A percentile compares a stretch with the other conserved stretches of the same genome.
Evolutionary conservation across 345 rosid genomes (phyloP).

Genomic region (Carallia pectinifolia): DNA sequence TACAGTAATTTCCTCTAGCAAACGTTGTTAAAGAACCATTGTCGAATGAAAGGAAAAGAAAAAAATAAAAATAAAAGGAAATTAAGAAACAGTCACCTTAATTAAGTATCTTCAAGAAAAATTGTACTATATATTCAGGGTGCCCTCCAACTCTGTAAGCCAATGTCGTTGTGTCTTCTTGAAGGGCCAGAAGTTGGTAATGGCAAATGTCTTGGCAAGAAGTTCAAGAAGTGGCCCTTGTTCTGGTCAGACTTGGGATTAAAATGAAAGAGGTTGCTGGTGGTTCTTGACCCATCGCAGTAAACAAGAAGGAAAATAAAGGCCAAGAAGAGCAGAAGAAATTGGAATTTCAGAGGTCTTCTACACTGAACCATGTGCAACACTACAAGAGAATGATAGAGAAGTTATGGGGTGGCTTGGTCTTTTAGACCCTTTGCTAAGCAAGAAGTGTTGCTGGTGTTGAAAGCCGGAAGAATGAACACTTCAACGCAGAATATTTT

Average conservation of each 20-base stretch:
- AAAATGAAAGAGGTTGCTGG: slow-evolving; percentile 35
- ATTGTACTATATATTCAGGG: slow-evolving; percentile 24
- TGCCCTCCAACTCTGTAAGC: slow-evolving; percentile 59
- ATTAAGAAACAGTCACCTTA: slow-evolving; percentile 24
- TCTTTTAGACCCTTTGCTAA: slow-evolving; percentile 6
- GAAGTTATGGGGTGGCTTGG: slow-evolving; percentile 1
- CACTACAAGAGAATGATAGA: too few relatives aligned
- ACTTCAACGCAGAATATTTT: slow-evolving; percentile 10
- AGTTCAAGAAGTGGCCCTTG: slow-evolving; percentile 63
- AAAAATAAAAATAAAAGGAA: background rate
- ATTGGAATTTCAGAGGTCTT: slow-evolving; percentile 21
- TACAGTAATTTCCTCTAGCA: background rate
- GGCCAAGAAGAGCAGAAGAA: slow-evolving; percentile 7
- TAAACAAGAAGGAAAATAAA: slow-evolving; percentile 29
- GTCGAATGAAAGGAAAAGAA: background rate
- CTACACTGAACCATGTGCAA: slow-evolving; percentile 40
- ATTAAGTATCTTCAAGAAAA: background rate
- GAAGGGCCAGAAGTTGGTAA: slow-evolving; percentile 92
- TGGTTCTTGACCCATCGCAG: slow-evolving; percentile 50
- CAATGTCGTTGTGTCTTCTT: slow-evolving; percentile 83
- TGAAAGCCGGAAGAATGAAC: slow-evolving; percentile 30
- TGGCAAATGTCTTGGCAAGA: slow-evolving; percentile 77
- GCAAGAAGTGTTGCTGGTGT: slow-evolving; percentile 4
- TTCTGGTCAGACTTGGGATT: slow-evolving; percentile 31
- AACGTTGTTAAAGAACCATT: slow-evolving; percentile 7